These are phyloP conservation scores for Clitopilus passeckerianus DNA, from an alignment of 768 basidiomycete species.

Conservation along the genomic window DNA sequence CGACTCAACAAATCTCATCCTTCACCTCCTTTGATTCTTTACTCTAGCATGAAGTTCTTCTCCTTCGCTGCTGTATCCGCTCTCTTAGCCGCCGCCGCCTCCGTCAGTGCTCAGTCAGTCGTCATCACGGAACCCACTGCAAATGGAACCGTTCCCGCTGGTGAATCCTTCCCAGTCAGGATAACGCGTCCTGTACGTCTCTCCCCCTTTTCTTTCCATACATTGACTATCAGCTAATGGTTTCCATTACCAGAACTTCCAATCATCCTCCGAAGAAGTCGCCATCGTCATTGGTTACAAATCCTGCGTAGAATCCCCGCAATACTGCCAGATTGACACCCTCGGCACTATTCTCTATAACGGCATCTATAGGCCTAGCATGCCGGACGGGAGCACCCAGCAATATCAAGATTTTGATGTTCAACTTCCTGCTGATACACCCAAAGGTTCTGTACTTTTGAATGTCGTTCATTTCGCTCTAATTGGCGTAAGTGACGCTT, in stretches of 20 bases:
- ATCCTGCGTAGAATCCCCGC: conserved; percentile 22
- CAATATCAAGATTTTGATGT: conserved; percentile 38
- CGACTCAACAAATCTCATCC: too few relatives aligned
- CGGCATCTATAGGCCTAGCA: conserved; percentile 32
- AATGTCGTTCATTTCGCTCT: conserved; percentile 30
- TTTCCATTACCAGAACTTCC: conserved; percentile 20
- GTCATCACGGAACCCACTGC: conserved; percentile 35
- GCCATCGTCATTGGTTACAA: conserved; percentile 39
- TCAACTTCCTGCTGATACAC: conserved; percentile 23
- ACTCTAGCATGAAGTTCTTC: conserved; percentile 5
- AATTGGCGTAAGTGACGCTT: conserved; percentile 28
- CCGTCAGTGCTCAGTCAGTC: conserved; percentile 32
- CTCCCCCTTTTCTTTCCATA: not conserved
- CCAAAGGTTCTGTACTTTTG: conserved; percentile 27
- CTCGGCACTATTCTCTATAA: conserved; percentile 42
- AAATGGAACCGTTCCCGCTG: conserved; percentile 27
- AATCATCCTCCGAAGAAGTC: conserved; percentile 36
- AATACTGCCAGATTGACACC: conserved; percentile 16
- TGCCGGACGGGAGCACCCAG: not conserved
- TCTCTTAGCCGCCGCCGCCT: conserved; percentile 23
- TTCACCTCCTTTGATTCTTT: too few relatives aligned
- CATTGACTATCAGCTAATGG: not conserved
- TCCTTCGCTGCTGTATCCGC: conserved; percentile 5
- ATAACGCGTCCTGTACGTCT: conserved; percentile 43
- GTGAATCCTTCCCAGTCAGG: conserved; percentile 35